Base-by-base conservation (phyloP, 176 grass and related monocot genomes). In the Saccharum spontaneum region DNA sequence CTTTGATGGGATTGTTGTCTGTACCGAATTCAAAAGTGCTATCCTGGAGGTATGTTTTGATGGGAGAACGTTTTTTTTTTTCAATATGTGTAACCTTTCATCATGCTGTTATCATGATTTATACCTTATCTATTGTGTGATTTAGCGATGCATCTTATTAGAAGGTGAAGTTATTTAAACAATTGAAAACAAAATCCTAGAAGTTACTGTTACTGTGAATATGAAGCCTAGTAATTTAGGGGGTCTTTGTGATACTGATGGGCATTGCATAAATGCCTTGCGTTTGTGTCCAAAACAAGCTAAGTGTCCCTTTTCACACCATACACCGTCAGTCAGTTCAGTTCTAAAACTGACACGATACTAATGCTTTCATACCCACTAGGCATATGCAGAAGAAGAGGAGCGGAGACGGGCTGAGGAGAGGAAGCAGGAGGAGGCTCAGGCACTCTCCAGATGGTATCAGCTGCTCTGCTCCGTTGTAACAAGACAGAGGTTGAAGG, bases 1-100 rank as follows among this genome's bases (percentile, higher is more conserved):
- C 55, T 96, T 91, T 33, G 88, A 96, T 49, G 93, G 97, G 52
- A 94, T 98, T 88, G 97, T 99, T 62, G 86, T 99, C 67, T 99
- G 90, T 62, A 46, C 59, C 1, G 88, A 98, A 74, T 99, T 96
- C 79, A 92, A 94, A 82, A 69, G 79, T 89, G 84, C 75, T 65
- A 92, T 99, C 36, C 89, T 99, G 78, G 97, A 94, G 97, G 97
- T 96, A 92, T 84, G 63, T 44, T 89, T 78, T 63, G 15, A 26
- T 14, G 4, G n/a, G 10, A 50, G 62, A 34, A 30, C 73, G 68
- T 20, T n/a, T n/a, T n/a, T n/a, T 85, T 70, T 70, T 73, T 63
- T 12, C 24, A 13, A 78, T 78, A 59, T 30, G 36, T 73, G 55
- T 34, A 78, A 33, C 44, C 8, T 54, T 26, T 71, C 24, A 30